phyloP scores from a whole-genome alignment of 2,329 filamentous ascomycete species.

The Ophiostoma triangulosporum region DNA sequence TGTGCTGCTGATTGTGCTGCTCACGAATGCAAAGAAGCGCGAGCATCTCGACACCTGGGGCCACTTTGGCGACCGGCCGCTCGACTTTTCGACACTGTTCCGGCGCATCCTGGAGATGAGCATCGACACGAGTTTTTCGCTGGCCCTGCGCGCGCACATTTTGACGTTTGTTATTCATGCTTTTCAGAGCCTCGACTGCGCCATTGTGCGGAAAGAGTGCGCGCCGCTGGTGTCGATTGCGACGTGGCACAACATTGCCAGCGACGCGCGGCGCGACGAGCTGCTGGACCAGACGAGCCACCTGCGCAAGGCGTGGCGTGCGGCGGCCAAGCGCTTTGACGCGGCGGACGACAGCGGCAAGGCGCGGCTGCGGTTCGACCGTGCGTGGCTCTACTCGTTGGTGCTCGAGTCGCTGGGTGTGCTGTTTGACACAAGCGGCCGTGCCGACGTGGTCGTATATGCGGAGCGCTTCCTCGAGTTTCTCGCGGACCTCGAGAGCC shows the following conservation, averaged over 20 bases:
- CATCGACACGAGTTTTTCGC: conserved; percentile 54
- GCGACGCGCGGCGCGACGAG: conserved; percentile 57
- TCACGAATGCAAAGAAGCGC: conserved; percentile 77
- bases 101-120: conserved; percentile 80
- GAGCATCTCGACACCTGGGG: conserved; percentile 83
- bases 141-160: conserved; percentile 63
- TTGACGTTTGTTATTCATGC: conserved; percentile 80
- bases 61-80: conserved; percentile 61
- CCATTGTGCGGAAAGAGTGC: conserved; percentile 86
- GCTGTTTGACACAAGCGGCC: conserved; percentile 41
- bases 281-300: conserved; percentile 61
- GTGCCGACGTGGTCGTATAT: conserved; percentile 54
- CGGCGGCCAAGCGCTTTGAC: conserved; percentile 73
- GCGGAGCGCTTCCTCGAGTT: conserved; percentile 92
- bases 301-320: conserved; percentile 81
- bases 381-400: conserved; percentile 83
- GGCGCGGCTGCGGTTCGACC: conserved; percentile 73
- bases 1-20: conserved; percentile 70
- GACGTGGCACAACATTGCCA: conserved; percentile 87
- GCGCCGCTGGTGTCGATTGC: conserved; percentile 88
- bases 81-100: conserved; percentile 81
- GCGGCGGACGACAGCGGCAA: conserved; percentile 69
- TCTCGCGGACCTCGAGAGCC: conserved; percentile 78
- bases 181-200: conserved; percentile 86
- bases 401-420: conserved; percentile 68